Evolutionary conservation across 768 basidiomycete species (phyloP), one percentile per base, ranked within the genome.

Genomic region (Rhodotorula sphaerocarpa): DNA sequence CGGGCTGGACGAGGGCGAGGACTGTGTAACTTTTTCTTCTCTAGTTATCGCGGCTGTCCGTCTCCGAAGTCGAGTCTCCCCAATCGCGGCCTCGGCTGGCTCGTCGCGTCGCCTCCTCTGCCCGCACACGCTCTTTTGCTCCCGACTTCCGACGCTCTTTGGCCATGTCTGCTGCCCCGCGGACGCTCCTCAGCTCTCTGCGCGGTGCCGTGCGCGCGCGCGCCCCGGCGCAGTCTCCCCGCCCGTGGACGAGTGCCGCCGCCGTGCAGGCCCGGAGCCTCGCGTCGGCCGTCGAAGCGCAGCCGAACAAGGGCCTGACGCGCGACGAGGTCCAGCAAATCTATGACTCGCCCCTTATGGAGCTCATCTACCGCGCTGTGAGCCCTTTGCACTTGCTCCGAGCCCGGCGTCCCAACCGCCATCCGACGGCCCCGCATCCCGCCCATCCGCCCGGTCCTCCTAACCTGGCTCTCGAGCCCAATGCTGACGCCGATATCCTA

Each of bases 341-440:
- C 58, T 97, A 88, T 73, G 83, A 95, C 75, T 79, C 80, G 7
- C 88, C 93, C 11, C 75, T 97, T 55, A 82, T 97, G 70, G 87
- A 91, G 48, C 84, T 93, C 57, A 84, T 93, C 63, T 96, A 87
- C 75, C 82, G 83, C 54, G 86, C 93, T 41, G 88, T 76, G 47
- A 56, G 75, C 72, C 33, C 34, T 1, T 20, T 30, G 11, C 11
- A 3, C 39, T 12, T 7, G 16, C 10, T 33, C 43, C 25, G 39
- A 50, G 31, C n/a, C 31, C 23, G 28, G 36, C 21, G 9, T 39
- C 50, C 50, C 50, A 51, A 51, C 50, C n/a, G n/a, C n/a, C n/a
- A n/a, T n/a, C n/a, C n/a, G n/a, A n/a, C n/a, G n/a, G 20, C 20
- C 39, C 20, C 39, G 12, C 10, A 20, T 39, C 28, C 50, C 46